A percentile compares a stretch with the other conserved stretches of the same genome.
Conservation (phyloP, 2,329 filamentous ascomycete species). For the Diaporthe eres region DNA sequence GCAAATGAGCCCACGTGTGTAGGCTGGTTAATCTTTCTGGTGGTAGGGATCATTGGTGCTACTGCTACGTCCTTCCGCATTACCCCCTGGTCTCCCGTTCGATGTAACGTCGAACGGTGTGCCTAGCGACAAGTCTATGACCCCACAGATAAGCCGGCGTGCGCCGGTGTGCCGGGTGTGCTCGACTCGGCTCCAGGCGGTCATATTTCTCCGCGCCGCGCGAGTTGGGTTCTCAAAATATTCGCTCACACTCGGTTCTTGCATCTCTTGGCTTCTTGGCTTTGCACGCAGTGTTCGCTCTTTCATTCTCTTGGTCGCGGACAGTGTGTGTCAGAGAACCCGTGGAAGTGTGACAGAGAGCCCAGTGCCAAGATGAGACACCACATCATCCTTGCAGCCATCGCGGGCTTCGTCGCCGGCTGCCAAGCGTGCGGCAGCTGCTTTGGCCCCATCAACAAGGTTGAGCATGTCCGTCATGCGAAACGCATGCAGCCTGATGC, state of each 20-base stretch:
- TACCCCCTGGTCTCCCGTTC: neutral
- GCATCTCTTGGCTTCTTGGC: slow-evolving; percentile 13
- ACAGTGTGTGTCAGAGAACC: neutral
- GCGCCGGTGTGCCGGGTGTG: neutral
- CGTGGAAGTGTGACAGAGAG: neutral
- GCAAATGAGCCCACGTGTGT: neutral
- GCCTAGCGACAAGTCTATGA: neutral
- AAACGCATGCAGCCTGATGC: slow-evolving; percentile 65
- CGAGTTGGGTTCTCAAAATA: neutral
- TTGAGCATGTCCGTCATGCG: slow-evolving; percentile 62
- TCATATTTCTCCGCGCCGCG: neutral
- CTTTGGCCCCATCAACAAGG: slow-evolving; percentile 57
- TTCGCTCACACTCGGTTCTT: neutral
- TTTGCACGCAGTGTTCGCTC: neutral
- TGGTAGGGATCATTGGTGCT: neutral
- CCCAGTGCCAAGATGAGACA: slow-evolving; percentile 35
- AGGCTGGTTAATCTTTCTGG: neutral
- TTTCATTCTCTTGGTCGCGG: neutral
- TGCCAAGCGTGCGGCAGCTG: slow-evolving; percentile 58
- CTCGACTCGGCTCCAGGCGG: neutral
- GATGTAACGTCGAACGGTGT: slow-evolving; percentile 11
- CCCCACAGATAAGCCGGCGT: slow-evolving; percentile 25
- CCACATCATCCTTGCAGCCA: slow-evolving; percentile 36
- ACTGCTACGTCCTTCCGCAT: neutral
- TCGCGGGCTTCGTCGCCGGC: slow-evolving; percentile 40